Evolutionary conservation across 2,329 filamentous ascomycete genomes (phyloP).

Genomic region (Raffaelea ambrosiae): DNA sequence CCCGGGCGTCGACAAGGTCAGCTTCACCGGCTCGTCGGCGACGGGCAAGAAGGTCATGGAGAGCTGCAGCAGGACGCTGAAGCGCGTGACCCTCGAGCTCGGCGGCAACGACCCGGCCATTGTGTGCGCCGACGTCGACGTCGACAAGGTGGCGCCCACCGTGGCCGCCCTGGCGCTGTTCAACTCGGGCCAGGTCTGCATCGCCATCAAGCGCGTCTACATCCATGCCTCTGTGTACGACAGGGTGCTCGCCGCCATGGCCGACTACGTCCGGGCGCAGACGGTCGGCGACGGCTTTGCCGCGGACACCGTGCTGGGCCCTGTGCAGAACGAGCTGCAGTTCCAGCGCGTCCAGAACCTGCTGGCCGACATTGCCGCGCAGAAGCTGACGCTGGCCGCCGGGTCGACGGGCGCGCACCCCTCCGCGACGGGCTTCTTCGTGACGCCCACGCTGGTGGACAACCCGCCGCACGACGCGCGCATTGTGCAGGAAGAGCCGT

Average conservation of each 20-base stretch:
- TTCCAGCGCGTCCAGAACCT: not conserved
- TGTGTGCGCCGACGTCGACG: constrained; percentile 33
- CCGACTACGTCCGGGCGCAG: constrained; percentile 29
- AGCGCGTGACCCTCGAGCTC: constrained; percentile 53
- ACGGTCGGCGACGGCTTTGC: constrained; percentile 34
- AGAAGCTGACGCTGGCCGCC: not conserved
- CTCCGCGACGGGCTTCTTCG: constrained; percentile 41
- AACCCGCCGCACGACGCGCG: constrained; percentile 46
- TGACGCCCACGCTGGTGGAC: constrained; percentile 49
- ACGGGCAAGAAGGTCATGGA: constrained; percentile 55
- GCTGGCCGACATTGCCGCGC: not conserved
- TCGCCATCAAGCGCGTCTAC: constrained; percentile 42
- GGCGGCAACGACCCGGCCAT: constrained; percentile 27
- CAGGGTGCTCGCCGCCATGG: constrained; percentile 35
- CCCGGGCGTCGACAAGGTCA: constrained; percentile 51
- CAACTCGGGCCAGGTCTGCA: constrained; percentile 26
- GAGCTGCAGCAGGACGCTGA: constrained; percentile 46
- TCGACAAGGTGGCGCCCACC: constrained; percentile 22
- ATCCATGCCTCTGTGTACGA: constrained; percentile 42
- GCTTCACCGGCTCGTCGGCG: constrained; percentile 52
- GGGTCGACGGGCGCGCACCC: constrained; percentile 24
- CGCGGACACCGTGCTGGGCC: constrained; percentile 35
- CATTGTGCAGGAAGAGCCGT: constrained; percentile 47
- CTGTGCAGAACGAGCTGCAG: constrained; percentile 53
- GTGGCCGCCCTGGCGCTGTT: not conserved